Conservation (phyloP, 768 basidiomycete genomes). For the Podaxis sp. region DNA sequence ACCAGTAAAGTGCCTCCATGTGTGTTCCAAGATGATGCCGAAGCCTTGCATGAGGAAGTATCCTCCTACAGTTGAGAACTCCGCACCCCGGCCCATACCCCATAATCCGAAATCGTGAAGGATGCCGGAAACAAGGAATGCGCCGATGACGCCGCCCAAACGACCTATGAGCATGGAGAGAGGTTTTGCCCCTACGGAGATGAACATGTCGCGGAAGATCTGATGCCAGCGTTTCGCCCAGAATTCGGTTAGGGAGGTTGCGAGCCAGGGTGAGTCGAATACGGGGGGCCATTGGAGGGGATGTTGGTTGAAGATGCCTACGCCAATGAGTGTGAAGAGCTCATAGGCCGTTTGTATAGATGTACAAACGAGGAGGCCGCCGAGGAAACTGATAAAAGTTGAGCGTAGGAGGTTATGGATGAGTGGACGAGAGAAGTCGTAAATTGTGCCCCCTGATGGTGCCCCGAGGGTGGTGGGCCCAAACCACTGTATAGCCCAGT, state of each 20-base stretch:
- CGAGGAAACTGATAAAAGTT: conserved; percentile 38
- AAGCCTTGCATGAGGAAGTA: conserved; percentile 62
- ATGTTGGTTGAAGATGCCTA: conserved; percentile 46
- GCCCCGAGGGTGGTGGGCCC: conserved; percentile 42
- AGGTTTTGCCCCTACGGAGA: conserved; percentile 49
- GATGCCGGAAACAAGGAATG: conserved; percentile 59
- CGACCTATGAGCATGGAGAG: conserved; percentile 45
- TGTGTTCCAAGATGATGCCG: conserved; percentile 48
- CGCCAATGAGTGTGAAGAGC: conserved; percentile 40
- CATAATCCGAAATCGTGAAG: conserved; percentile 59
- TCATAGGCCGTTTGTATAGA: conserved; percentile 45
- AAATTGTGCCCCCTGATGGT: conserved; percentile 41
- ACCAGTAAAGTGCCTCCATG: conserved; percentile 46
- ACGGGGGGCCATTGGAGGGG: conserved; percentile 63
- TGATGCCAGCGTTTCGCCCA: conserved; percentile 75
- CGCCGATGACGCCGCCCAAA: conserved; percentile 50
- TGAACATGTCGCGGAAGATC: conserved; percentile 57
- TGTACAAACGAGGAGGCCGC: conserved; percentile 45
- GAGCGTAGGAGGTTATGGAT: conserved; percentile 42
- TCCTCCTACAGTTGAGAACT: conserved; percentile 40
- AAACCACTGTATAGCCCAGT: conserved; percentile 47
- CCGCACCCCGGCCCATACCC: conserved; percentile 55
- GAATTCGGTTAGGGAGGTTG: conserved; percentile 59
- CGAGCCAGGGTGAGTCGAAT: conserved; percentile 55
- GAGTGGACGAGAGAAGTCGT: conserved; percentile 36